These are phyloP conservation scores for Cicer cuneatum DNA, from an alignment of 306 rosid species.

Conservation along the genomic window DNA sequence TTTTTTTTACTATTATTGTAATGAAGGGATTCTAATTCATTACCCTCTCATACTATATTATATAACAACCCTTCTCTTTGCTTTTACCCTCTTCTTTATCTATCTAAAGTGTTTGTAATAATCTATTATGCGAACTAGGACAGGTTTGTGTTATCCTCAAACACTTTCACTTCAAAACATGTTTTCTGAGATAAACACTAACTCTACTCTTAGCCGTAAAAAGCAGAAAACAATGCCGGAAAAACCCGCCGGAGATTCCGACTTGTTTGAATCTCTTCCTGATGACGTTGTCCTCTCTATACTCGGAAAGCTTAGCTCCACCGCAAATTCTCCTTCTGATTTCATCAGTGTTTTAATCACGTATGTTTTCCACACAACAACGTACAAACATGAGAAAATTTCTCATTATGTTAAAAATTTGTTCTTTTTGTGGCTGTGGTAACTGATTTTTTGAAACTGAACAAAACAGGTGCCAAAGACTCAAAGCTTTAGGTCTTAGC, in stretches of 20 bases:
- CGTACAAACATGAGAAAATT: background rate
- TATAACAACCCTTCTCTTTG: slow-evolving; percentile 30
- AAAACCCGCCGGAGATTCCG: background rate
- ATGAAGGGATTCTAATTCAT: slow-evolving; percentile 24
- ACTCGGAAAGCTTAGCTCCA: slow-evolving; percentile 68
- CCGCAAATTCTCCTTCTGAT: slow-evolving; percentile 70
- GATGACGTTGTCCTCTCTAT: slow-evolving; percentile 78
- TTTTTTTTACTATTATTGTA: slow-evolving; percentile 44
- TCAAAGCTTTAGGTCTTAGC: slow-evolving; percentile 63
- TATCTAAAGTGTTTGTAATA: background rate
- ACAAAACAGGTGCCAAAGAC: slow-evolving; percentile 73
- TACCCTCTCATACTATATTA: slow-evolving; percentile 23
- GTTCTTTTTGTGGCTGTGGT: background rate
- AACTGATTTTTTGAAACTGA: background rate
- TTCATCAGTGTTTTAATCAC: slow-evolving; percentile 66
- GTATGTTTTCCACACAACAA: slow-evolving; percentile 46
- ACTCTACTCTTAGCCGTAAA: slow-evolving; percentile 46
- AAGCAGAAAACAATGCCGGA: slow-evolving; percentile 47
- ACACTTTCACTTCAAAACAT: slow-evolving; percentile 10
- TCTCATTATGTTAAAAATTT: too few species aligned
- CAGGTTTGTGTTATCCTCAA: slow-evolving; percentile 59
- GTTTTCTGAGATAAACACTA: background rate
- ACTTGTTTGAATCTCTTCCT: slow-evolving; percentile 70
- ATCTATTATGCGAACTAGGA: slow-evolving; percentile 66
- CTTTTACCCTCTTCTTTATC: slow-evolving; percentile 33